Evolutionary conservation across 2,329 filamentous ascomycete species (phyloP).

Genomic region (Claviceps spartinae): DNA sequence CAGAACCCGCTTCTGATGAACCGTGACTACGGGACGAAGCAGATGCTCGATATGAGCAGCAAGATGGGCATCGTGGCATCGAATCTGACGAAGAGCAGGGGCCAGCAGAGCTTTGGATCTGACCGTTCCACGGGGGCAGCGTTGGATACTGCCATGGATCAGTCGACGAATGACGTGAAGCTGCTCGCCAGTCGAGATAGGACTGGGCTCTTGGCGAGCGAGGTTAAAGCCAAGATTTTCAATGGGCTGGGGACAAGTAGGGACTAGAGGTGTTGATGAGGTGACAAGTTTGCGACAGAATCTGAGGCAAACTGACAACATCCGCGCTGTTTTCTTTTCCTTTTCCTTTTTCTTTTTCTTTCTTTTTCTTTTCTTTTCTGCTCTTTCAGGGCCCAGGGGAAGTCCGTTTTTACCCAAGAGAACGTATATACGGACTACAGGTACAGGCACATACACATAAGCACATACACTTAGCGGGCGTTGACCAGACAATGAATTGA

Average conservation of each 20-base stretch:
- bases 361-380: neutral
- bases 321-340: neutral
- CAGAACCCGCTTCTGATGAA: slow-evolving; percentile 85
- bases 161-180: slow-evolving; percentile 46
- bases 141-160: slow-evolving; percentile 37
- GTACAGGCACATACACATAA: too few species aligned
- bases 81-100: slow-evolving; percentile 14
- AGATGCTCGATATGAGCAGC: slow-evolving; percentile 74
- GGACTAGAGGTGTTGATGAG: neutral
- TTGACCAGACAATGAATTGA: too few species aligned
- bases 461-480: too few species aligned
- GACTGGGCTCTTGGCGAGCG: slow-evolving; percentile 47
- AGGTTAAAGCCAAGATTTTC: slow-evolving; percentile 52
- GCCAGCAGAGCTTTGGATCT: slow-evolving; percentile 13
- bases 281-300: too few species aligned
- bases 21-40: slow-evolving; percentile 82
- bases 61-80: slow-evolving; percentile 59
- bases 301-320: too few species aligned
- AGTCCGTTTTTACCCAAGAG: too few species aligned
- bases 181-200: slow-evolving; percentile 48
- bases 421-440: too few species aligned
- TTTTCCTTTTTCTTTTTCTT: neutral
- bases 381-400: neutral
- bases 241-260: slow-evolving; percentile 22
- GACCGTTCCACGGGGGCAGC: slow-evolving; percentile 13